phyloP scores from a whole-genome alignment of 495 filamentous ascomycete genomes.

The Neurospora sp. region DNA sequence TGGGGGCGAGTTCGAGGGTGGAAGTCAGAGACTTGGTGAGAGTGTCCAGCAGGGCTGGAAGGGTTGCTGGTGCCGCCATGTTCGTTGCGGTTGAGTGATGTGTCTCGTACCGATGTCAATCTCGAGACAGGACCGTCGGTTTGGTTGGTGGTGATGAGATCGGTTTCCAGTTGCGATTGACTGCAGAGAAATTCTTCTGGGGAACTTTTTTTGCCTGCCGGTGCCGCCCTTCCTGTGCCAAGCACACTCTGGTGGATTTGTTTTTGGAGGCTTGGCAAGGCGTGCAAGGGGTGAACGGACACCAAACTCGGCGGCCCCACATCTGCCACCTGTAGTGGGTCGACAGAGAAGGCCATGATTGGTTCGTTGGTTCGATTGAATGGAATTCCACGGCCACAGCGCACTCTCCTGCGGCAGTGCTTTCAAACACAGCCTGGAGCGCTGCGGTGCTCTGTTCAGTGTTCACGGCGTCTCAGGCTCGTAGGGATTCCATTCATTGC shows the following conservation, averaged over 20 bases:
- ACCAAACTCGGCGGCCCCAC: not conserved
- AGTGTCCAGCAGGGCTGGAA: conserved; percentile 51
- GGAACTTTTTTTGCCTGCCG: not conserved
- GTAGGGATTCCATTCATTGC: not conserved
- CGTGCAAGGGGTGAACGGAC: not conserved
- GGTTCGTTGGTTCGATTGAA: not conserved
- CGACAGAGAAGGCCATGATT: not conserved
- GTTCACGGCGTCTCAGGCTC: not conserved
- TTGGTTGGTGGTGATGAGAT: not conserved
- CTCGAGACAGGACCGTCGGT: not conserved
- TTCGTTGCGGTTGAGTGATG: not conserved
- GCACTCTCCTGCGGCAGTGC: not conserved
- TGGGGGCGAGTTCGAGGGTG: conserved; percentile 51
- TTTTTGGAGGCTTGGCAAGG: not conserved
- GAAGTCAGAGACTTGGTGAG: conserved; percentile 54
- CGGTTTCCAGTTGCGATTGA: not conserved
- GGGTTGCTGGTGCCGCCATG: conserved; percentile 40
- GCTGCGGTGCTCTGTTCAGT: not conserved
- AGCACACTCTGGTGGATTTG: not conserved
- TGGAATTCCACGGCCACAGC: not conserved
- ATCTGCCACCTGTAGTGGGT: not conserved
- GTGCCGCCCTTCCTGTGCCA: not conserved
- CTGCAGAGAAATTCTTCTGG: not conserved
- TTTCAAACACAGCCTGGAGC: not conserved
- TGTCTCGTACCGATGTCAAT: not conserved